Conservation (phyloP, 1,284 basidiomycete species). For the Leccinum griseonigrum region DNA sequence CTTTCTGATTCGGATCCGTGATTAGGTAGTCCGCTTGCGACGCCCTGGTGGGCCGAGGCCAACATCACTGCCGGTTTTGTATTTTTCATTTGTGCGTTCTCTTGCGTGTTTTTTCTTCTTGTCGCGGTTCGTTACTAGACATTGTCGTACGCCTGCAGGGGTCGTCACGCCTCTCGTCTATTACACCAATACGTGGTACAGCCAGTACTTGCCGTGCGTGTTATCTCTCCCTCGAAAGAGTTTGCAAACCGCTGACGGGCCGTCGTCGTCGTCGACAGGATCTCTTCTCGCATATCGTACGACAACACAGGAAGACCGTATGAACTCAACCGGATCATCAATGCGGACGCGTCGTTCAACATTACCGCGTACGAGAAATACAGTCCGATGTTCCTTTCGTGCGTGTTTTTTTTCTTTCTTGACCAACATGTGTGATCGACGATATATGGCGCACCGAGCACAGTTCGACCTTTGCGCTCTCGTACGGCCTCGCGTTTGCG, state of each 20-base stretch:
- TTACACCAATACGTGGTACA: conserved; percentile 63
- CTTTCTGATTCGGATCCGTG: not conserved
- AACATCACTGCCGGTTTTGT: conserved; percentile 82
- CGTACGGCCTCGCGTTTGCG: conserved; percentile 71
- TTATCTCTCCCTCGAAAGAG: not conserved
- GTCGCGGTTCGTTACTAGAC: not conserved
- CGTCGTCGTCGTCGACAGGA: conserved; percentile 21
- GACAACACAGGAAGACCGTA: conserved; percentile 69
- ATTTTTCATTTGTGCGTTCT: conserved; percentile 56
- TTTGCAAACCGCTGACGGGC: not conserved
- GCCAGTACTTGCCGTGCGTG: conserved; percentile 51
- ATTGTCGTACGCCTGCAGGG: conserved; percentile 28
- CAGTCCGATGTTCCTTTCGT: conserved; percentile 82
- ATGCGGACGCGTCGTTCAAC: conserved; percentile 57
- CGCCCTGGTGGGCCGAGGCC: conserved; percentile 76
- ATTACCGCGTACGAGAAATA: conserved; percentile 68
- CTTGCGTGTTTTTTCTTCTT: not conserved
- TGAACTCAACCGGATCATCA: conserved; percentile 68
- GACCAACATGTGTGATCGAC: not conserved
- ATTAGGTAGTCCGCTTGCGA: conserved; percentile 51
- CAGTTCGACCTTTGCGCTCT: conserved; percentile 53
- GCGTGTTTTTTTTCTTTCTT: conserved; percentile 14
- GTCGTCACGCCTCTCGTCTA: conserved; percentile 68
- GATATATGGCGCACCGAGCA: not conserved
- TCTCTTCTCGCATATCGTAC: conserved; percentile 53